Evolutionary conservation across 257 asterid species (phyloP).

Genomic region (Eucommia ulmoides): DNA sequence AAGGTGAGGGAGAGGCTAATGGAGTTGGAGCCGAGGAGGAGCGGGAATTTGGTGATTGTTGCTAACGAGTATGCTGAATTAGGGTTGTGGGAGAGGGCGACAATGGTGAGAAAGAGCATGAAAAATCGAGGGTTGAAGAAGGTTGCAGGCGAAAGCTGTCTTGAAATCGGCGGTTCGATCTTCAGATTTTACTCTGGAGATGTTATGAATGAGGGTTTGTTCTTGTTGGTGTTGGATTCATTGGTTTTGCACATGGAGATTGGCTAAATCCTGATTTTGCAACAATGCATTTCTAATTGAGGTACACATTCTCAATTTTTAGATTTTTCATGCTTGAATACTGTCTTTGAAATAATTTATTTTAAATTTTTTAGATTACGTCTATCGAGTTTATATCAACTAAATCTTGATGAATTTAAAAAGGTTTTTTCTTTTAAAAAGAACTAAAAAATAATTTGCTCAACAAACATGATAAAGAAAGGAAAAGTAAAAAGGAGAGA

Average conservation of each 20-base stretch:
- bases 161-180: constrained; percentile 37
- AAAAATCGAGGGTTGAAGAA: constrained; percentile 41
- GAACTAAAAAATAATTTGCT: too few relatives aligned
- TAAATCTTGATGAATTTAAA: too few relatives aligned
- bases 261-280: too few relatives aligned
- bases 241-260: constrained; percentile 37
- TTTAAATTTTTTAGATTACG: too few relatives aligned
- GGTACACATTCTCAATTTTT: too few relatives aligned
- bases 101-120: constrained; percentile 34
- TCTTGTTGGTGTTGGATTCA: constrained; percentile 21
- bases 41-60: constrained; percentile 61
- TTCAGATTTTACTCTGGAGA: constrained; percentile 39
- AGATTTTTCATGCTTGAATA: too few relatives aligned
- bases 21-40: constrained; percentile 56
- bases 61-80: constrained; percentile 57
- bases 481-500: too few relatives aligned
- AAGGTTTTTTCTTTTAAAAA: too few relatives aligned
- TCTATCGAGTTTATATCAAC: too few relatives aligned
- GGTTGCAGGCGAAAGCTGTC: constrained; percentile 56
- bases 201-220: constrained; percentile 18
- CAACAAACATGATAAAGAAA: too few relatives aligned
- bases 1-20: constrained; percentile 40
- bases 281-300: too few relatives aligned
- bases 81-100: constrained; percentile 67
- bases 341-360: too few relatives aligned